Evolutionary conservation across 2,329 filamentous ascomycete species (phyloP), one percentile per base, ranked within the genome.

Genomic region (Colletotrichum euphorbiae): DNA sequence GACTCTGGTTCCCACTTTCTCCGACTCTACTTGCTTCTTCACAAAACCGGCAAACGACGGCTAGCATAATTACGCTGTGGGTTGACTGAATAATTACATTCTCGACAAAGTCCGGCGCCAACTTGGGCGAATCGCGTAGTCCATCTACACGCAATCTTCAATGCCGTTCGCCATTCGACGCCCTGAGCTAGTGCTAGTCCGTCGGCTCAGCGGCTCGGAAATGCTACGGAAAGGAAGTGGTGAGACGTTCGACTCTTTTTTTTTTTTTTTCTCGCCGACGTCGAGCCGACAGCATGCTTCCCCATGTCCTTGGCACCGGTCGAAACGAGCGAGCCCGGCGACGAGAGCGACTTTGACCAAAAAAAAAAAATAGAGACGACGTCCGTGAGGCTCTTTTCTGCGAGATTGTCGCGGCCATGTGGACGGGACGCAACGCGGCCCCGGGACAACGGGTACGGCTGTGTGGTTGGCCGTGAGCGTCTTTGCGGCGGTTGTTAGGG

Each of bases 381-480:
- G 58, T 55, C 58, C 46, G 59, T 19, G 64, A 42, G 59, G 38
- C 7, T 21, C 31, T 31, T 28, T 31, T 48, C 62, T 62, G 56
- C 45, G n/a, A 60, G 45, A 50, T 60, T 60, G 56, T 60, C 56
- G 50, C 56, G 24, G 31, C 17, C 3, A 15, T 33, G 17, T 33
- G 19, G 17, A 46, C 42, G 43, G 43, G 64, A 62, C 51, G 63
- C 57, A 61, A 67, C 58, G 63, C 62, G 62, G 43, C 46, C 46
- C 31, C 63, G n/a, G 31, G 50, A 56, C 50, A 62, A 67, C 50
- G 63, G 55, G 9, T 13, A 42, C 33, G 59, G 24, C 50, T 48
- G 59, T 67, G 61, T 28, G 19, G 24, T 42, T 28, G 28, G 28
- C 28, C 2, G 6, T 38, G 28, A 42, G 21, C 28, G 24, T 40